Evolutionary conservation across 768 basidiomycete genomes (phyloP), one percentile per base, ranked within the genome.

Genomic region (Auriscalpium vulgare): DNA sequence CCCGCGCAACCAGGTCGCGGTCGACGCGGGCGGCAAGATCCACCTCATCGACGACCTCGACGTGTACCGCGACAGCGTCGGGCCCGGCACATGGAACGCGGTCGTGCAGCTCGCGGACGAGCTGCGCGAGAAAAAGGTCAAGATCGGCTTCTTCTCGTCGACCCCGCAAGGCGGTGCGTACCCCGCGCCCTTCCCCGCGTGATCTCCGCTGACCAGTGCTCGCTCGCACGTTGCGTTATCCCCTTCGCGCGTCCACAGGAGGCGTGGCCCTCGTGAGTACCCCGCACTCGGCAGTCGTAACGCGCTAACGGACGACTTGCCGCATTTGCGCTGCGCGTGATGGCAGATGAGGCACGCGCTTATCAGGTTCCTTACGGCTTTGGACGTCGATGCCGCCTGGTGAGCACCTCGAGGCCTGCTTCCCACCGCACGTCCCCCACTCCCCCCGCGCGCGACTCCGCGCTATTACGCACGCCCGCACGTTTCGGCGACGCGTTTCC

Each of bases 91-190:
- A 3, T 95, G 90, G 91, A 85, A 84, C 60, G 79, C 88, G 0
- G 88, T 95, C 57, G 77, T 73, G 67, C 87, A 88, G 64, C 84
- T 93, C 47, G 87, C 89, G 5, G 83, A 88, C 50, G 91, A 93
- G 66, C 78, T 97, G 45, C 84, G 85, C 55, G 84, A 88, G 69
- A 91, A 88, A 72, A 87, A 93, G 59, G 75, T 91, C 67, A 91
- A 89, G 71, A 89, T 95, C 60, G 87, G 86, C 21, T 95, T 95
- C 80, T 95, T 95, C 73, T 92, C 89, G 34, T 93, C 91, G 10
- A 97, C 95, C 7, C 94, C 94, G 10, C 92, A 95, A 74, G 94
- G 94, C 77, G 85, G 88, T 87, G 71, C 65, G 79, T 66, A 62
- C 56, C 57, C 54, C 37, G 48, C 40, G 47, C 44, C 7, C 29